These are phyloP conservation scores for Colletotrichum sublineola DNA, from an alignment of 2,329 filamentous ascomycete genomes.

Conservation along the genomic window DNA sequence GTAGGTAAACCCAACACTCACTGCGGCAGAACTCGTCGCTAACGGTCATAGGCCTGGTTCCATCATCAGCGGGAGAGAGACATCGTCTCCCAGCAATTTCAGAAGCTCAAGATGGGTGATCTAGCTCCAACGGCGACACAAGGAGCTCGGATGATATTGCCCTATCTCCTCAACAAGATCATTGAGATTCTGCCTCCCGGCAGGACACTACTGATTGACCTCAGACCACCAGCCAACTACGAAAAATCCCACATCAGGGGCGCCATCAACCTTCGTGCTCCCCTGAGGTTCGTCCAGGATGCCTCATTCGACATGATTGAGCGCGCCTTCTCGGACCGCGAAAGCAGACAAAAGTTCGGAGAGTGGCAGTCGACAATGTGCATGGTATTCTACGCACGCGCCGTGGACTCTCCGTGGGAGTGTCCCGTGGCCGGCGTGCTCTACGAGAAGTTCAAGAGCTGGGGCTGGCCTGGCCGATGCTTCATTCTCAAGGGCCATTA, in stretches of 20 bases:
- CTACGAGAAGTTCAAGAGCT: constrained; percentile 58
- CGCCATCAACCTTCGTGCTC: constrained; percentile 65
- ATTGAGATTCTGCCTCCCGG: constrained; percentile 63
- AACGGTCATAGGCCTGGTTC: constrained; percentile 61
- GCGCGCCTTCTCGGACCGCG: constrained; percentile 62
- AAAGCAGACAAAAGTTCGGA: constrained; percentile 61
- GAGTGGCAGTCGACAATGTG: constrained; percentile 62
- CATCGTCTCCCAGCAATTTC: constrained; percentile 59
- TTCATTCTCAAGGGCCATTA: constrained; percentile 70
- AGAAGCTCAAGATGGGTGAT: constrained; percentile 58
- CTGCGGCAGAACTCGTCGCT: neutral
- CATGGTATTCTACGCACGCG: constrained; percentile 66
- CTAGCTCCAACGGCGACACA: constrained; percentile 48
- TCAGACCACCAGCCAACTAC: constrained; percentile 62
- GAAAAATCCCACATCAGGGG: constrained; percentile 65
- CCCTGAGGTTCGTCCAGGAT: constrained; percentile 61
- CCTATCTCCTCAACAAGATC: constrained; percentile 63
- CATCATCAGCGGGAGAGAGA: constrained; percentile 66
- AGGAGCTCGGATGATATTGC: constrained; percentile 63
- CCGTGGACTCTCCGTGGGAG: constrained; percentile 64
- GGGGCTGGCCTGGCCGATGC: constrained; percentile 64
- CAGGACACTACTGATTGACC: constrained; percentile 63
- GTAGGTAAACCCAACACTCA: constrained; percentile 48
- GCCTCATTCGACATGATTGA: constrained; percentile 66
- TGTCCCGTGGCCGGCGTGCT: constrained; percentile 63